phyloP scores from a whole-genome alignment of 2,329 filamentous ascomycete genomes.

The Stagonosporopsis cucurbitacearum region DNA sequence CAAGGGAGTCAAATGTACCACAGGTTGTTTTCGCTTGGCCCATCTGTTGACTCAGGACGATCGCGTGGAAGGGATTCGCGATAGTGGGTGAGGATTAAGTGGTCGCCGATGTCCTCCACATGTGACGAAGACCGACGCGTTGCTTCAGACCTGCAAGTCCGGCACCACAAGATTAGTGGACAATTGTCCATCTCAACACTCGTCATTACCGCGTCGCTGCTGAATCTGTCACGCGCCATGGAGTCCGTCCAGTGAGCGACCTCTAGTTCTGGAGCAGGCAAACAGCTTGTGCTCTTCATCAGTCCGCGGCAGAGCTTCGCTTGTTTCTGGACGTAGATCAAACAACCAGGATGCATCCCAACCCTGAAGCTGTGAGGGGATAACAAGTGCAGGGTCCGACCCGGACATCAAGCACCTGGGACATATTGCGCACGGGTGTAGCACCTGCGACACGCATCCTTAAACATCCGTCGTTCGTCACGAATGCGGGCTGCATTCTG shows the following conservation, averaged over 20 bases:
- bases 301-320: conserved; percentile 27
- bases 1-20: not conserved
- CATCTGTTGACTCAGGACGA: conserved; percentile 1
- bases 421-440: conserved; percentile 23
- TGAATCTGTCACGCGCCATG: not conserved
- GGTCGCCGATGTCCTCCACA: conserved; percentile 14
- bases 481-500: not conserved
- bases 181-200: not conserved
- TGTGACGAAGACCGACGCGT: conserved; percentile 6
- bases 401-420: conserved; percentile 14
- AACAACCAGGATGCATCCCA: conserved; percentile 24
- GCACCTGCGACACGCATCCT: conserved; percentile 27
- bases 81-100: conserved; percentile 19
- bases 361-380: conserved; percentile 20
- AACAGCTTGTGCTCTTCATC: conserved; percentile 17
- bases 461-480: conserved; percentile 26
- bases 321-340: conserved; percentile 40
- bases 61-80: conserved; percentile 1
- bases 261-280: conserved; percentile 3
- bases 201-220: conserved; percentile 12
- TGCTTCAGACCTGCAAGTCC: not conserved
- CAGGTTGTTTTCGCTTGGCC: not conserved
- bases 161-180: not conserved
- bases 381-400: conserved; percentile 12
- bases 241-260: conserved; percentile 8